Evolutionary conservation across 2,329 filamentous ascomycete genomes (phyloP).

Genomic region (Hypoxylon sp.): DNA sequence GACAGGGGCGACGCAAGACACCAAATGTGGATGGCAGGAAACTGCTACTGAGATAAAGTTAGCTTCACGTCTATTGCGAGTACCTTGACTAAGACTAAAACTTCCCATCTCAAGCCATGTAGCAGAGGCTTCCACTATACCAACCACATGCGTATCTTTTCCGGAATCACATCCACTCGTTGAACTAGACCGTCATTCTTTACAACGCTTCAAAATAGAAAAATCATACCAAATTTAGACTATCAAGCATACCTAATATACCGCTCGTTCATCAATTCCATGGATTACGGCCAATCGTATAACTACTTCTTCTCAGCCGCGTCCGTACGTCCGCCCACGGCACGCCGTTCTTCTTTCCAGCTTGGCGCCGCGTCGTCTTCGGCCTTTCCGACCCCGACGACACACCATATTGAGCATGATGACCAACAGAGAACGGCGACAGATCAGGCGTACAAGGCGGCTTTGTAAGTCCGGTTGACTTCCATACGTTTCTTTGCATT

Average conservation of each 20-base stretch:
- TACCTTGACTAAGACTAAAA: neutral
- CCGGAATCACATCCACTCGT: neutral
- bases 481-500: too few relatives aligned
- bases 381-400: constrained; percentile 6
- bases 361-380: constrained; percentile 12
- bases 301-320: constrained; percentile 25
- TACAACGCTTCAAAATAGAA: neutral
- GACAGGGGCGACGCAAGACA: constrained; percentile 10
- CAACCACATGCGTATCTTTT: neutral
- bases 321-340: constrained; percentile 3
- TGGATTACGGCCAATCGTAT: constrained; percentile 28
- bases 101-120: neutral
- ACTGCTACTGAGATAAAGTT: neutral
- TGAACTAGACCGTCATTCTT: constrained; percentile 1
- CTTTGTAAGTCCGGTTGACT: constrained; percentile 30
- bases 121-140: neutral
- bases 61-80: neutral
- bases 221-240: neutral
- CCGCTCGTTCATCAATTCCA: constrained; percentile 3
- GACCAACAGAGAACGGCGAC: constrained; percentile 32
- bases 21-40: constrained; percentile 2
- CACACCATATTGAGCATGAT: neutral
- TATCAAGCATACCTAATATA: neutral
- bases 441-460: constrained; percentile 36
- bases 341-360: constrained; percentile 25